Base-by-base conservation (phyloP, 345 rosid species). In the Euphorbia tirucalli region DNA sequence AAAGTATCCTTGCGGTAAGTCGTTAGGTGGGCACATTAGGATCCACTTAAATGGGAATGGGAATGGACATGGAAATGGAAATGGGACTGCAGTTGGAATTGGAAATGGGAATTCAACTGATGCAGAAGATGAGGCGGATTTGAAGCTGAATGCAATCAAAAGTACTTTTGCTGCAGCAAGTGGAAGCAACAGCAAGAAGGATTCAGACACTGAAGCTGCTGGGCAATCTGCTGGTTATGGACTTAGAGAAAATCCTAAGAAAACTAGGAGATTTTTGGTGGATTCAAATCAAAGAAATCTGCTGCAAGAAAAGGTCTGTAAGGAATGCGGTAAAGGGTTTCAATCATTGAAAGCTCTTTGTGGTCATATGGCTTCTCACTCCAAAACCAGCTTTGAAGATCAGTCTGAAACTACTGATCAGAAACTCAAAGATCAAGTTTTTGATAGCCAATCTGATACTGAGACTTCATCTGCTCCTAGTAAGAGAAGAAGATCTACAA, bases 341-440 rank as follows among this genome's bases (percentile, higher is more conserved):
- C 87, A 74, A 54, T 89, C 96, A 15, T 59, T 86, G 74, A 93
- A 93, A 87, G 98, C 98, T 71, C 88, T 93, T 30, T 93, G 95
- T 70, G 96, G 96, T 71, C 98, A 93, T 79, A 90, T 89, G 95
- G 98, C 98, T 78, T 85, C 79, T 79, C 95, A 93, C 74, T 89
- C 98, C 43, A 81, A 74, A 44, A 68, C 70, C 65, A 72, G 67
- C 75, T 65, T 73, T 39, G 82, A 84, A 75, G 84, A 78, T 78
- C 64, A 65, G 35, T 55, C 74, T 1, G 81, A 57, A 30, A 56
- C 72, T 54, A 61, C 75, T 44, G 83, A n/a, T n/a, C n/a, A 74
- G 71, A 83, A 78, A 78, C 78, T 76, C 61, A 83, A 83, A 70
- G 78, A 70, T 43, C 27, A 73, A 10, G 71, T 85, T 13, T 68